phyloP scores from a whole-genome alignment of 352 stramenopile species.

The Thraustotheca clavata region DNA sequence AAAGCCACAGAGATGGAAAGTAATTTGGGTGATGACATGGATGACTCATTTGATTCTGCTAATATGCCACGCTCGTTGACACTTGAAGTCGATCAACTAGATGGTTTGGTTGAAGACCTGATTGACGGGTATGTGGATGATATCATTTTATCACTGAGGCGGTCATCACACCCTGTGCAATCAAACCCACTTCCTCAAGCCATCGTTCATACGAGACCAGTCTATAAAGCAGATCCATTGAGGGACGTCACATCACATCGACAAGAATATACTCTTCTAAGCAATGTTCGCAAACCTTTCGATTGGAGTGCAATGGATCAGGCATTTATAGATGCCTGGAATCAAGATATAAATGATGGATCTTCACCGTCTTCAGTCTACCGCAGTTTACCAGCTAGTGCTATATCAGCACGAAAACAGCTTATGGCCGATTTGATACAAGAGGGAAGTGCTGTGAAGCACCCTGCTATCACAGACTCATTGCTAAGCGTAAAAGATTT shows the following conservation, averaged over 20 bases:
- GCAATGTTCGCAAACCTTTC: background rate
- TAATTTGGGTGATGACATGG: background rate
- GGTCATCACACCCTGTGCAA: background rate
- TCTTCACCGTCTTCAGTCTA: no score
- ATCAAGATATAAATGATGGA: background rate
- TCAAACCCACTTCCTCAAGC: background rate
- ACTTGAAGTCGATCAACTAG: background rate
- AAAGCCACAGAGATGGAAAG: background rate
- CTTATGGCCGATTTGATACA: background rate
- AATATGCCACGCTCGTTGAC: background rate
- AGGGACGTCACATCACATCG: conserved; percentile 1
- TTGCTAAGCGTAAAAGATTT: conserved; percentile 6
- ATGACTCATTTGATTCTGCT: background rate
- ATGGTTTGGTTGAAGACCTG: background rate
- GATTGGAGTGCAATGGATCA: conserved; percentile 3
- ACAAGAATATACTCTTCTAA: conserved; percentile 1
- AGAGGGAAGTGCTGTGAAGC: background rate
- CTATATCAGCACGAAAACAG: background rate
- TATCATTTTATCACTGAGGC: background rate
- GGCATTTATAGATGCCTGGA: background rate
- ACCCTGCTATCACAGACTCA: background rate
- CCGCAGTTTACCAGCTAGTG: background rate
- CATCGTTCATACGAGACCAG: background rate
- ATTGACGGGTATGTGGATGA: background rate
- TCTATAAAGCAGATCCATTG: background rate